phyloP scores from a whole-genome alignment of 2,329 filamentous ascomycete genomes.

The Colletotrichum orchidophilum region DNA sequence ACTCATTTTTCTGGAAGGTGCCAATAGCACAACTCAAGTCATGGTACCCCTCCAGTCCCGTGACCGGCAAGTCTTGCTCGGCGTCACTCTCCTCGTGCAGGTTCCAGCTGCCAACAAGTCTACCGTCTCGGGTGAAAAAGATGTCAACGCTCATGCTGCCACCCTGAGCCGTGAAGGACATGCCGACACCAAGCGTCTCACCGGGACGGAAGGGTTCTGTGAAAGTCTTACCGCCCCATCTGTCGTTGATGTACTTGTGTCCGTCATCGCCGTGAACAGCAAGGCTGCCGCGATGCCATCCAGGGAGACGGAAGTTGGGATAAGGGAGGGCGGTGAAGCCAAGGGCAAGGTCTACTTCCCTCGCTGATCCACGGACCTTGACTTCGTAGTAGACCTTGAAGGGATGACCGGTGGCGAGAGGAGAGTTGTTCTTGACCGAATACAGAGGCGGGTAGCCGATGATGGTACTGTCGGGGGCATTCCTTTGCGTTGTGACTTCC shows the following conservation, averaged over 20 bases:
- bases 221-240: conserved; percentile 77
- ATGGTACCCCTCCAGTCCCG: conserved; percentile 75
- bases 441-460: conserved; percentile 77
- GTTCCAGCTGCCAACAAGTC: conserved; percentile 70
- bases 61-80: conserved; percentile 67
- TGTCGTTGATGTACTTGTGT: conserved; percentile 78
- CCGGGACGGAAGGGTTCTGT: conserved; percentile 69
- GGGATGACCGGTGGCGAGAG: conserved; percentile 51
- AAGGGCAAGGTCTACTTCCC: conserved; percentile 66
- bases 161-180: conserved; percentile 62
- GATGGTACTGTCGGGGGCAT: conserved; percentile 69
- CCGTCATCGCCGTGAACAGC: conserved; percentile 86
- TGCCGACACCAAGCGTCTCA: conserved; percentile 77
- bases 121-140: conserved; percentile 78
- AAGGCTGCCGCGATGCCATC: conserved; percentile 80
- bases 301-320: conserved; percentile 79
- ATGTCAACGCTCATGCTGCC: conserved; percentile 61
- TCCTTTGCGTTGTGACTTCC: conserved; percentile 51
- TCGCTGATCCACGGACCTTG: conserved; percentile 57
- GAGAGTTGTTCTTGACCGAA: conserved; percentile 66
- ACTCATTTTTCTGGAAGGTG: conserved; percentile 72
- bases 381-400: conserved; percentile 79
- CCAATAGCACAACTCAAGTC: conserved; percentile 79
- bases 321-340: conserved; percentile 81
- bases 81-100: conserved; percentile 78